Evolutionary conservation across 208 protist species (phyloP).

Genomic region (Crithidia thermophila): DNA sequence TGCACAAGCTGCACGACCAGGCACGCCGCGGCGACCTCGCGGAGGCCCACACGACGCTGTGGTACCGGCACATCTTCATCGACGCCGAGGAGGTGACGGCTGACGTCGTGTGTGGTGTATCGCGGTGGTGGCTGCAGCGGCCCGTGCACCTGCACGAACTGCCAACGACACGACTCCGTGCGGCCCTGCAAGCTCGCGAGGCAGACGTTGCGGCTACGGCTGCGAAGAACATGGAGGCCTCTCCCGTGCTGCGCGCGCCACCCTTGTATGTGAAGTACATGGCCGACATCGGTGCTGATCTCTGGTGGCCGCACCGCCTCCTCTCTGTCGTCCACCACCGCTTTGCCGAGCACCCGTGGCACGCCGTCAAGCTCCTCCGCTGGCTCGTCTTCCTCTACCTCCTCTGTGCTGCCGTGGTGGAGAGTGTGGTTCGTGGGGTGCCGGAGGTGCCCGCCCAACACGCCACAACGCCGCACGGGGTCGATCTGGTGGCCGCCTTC

Average conservation of each 20-base stretch:
- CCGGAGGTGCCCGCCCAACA: neutral
- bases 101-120: conserved; percentile 35
- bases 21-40: neutral
- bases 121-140: conserved; percentile 60
- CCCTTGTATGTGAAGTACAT: conserved; percentile 31
- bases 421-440: conserved; percentile 8
- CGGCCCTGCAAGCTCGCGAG: too few species aligned
- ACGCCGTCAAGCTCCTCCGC: neutral
- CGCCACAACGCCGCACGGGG: neutral
- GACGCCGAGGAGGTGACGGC: conserved; percentile 11
- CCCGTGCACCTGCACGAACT: conserved; percentile 35
- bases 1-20: conserved; percentile 11
- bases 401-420: neutral
- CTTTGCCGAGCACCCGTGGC: conserved; percentile 1
- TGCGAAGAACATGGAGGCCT: neutral
- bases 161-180: conserved; percentile 5
- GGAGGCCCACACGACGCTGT: conserved; percentile 14
- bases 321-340: conserved; percentile 18
- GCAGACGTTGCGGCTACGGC: neutral
- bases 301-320: conserved; percentile 28
- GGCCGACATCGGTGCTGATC: conserved; percentile 22
- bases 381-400: conserved; percentile 16
- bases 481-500: conserved; percentile 18
- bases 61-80: conserved; percentile 47
- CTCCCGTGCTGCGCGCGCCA: neutral